Conservation (phyloP, 2,329 filamentous ascomycete species). For the Penicillium sp. region DNA sequence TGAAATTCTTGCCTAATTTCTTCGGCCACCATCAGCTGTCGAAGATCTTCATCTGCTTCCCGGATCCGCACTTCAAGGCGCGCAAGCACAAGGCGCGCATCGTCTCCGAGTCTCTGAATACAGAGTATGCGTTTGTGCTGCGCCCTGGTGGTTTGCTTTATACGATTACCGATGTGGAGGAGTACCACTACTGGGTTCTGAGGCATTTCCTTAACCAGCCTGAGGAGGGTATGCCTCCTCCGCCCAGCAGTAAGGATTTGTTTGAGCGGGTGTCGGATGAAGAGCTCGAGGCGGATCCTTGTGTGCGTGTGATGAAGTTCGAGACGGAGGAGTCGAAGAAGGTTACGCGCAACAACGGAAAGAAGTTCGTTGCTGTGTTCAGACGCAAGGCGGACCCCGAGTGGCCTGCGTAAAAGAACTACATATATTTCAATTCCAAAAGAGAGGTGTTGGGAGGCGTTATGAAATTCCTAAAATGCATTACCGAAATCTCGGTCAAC, state of each 20-base stretch:
- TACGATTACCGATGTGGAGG: slow-evolving; percentile 96
- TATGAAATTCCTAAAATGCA: slow-evolving; percentile 20
- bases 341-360: slow-evolving; percentile 83
- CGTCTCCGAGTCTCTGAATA: slow-evolving; percentile 81
- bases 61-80: slow-evolving; percentile 96
- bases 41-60: slow-evolving; percentile 97
- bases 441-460: slow-evolving; percentile 16
- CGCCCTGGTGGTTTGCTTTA: slow-evolving; percentile 84
- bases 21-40: slow-evolving; percentile 78
- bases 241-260: slow-evolving; percentile 54
- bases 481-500: slow-evolving; percentile 13
- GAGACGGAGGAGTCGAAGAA: slow-evolving; percentile 99
- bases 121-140: slow-evolving; percentile 89
- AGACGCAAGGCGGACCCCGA: slow-evolving; percentile 75
- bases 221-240: slow-evolving; percentile 63
- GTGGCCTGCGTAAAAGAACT: slow-evolving; percentile 54
- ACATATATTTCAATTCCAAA: slow-evolving; percentile 2
- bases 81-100: slow-evolving; percentile 97
- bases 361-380: slow-evolving; percentile 90
- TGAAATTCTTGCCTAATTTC: slow-evolving; percentile 99
- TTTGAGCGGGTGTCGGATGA: slow-evolving; percentile 72
- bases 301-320: slow-evolving; percentile 64
- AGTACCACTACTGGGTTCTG: slow-evolving; percentile 92
- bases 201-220: slow-evolving; percentile 76
- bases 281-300: slow-evolving; percentile 57